Evolutionary conservation across 1,284 basidiomycete genomes (phyloP).

Genomic region (Retiboletus fuscus): DNA sequence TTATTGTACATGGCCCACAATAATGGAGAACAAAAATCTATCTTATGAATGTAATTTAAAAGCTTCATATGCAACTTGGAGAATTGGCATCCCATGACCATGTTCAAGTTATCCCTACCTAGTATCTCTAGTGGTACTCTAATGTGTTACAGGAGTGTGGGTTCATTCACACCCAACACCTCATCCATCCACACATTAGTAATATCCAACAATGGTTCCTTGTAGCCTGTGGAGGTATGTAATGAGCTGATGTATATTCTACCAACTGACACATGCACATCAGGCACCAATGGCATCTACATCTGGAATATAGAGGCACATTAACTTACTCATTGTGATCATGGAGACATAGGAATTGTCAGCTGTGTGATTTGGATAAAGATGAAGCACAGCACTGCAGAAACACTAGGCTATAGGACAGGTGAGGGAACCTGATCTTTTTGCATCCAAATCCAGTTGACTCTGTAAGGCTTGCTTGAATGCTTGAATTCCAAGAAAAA

Average conservation of each 20-base stretch:
- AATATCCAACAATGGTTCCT: conserved; percentile 17
- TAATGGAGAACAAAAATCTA: no score
- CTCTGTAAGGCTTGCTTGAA: conserved; percentile 4
- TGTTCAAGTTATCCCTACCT: conserved; percentile 8
- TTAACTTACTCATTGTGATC: not conserved
- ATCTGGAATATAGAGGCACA: conserved; percentile 10
- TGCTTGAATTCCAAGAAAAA: no score
- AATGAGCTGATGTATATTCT: not conserved
- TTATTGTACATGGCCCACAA: no score
- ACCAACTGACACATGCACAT: not conserved
- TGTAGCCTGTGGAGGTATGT: conserved; percentile 14
- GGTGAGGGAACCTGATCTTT: conserved; percentile 18
- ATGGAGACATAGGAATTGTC: conserved; percentile 3
- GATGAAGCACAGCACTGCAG: not conserved
- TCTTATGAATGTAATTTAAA: no score
- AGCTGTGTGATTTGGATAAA: conserved; percentile 19
- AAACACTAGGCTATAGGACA: conserved; percentile 25
- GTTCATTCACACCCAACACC: not conserved
- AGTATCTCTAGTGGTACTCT: not conserved
- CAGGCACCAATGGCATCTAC: conserved; percentile 15
- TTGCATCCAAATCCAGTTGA: conserved; percentile 1
- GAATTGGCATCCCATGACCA: not conserved
- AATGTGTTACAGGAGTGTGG: not conserved
- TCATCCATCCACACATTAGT: conserved; percentile 3
- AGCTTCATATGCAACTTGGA: no score